Evolutionary conservation across 371 early-diverging fungal species (phyloP).

Genomic region (Rhizopus delemar): DNA sequence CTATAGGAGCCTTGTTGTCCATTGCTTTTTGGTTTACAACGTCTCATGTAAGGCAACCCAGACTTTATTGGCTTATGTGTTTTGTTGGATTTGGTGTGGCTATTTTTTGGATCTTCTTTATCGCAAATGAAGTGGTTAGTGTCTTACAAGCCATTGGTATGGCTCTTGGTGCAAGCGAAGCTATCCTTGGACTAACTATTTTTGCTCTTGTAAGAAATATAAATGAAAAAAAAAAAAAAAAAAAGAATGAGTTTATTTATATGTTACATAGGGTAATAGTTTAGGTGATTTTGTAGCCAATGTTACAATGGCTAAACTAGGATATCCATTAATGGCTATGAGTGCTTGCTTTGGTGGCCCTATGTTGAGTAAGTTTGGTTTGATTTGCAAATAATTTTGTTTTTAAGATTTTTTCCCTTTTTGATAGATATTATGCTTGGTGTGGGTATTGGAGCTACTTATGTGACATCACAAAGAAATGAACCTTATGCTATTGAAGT

Average conservation of each 20-base stretch:
- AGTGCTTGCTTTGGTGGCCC: conserved; percentile 87
- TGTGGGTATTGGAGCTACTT: conserved; percentile 69
- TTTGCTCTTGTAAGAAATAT: conserved; percentile 71
- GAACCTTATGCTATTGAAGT: conserved; percentile 51
- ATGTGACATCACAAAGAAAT: conserved; percentile 50
- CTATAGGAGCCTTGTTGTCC: conserved; percentile 23
- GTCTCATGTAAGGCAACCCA: conserved; percentile 27
- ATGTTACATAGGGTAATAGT: conserved; percentile 67
- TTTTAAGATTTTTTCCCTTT: neutral
- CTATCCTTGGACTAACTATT: conserved; percentile 79
- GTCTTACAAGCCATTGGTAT: conserved; percentile 77
- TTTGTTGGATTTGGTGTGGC: conserved; percentile 73
- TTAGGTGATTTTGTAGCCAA: conserved; percentile 85
- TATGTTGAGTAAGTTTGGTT: conserved; percentile 64
- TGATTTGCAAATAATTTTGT: neutral
- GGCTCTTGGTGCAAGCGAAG: conserved; percentile 74
- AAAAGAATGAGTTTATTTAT: neutral
- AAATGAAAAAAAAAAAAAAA: neutral
- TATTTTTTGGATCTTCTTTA: conserved; percentile 77
- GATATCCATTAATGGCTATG: conserved; percentile 83
- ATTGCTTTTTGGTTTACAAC: conserved; percentile 37
- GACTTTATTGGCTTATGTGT: conserved; percentile 53
- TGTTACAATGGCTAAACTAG: conserved; percentile 79
- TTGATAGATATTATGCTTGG: conserved; percentile 72
- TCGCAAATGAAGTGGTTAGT: conserved; percentile 85